Conservation (phyloP, 148 eudicot genomes). For the Pharnaceum exiguum region DNA sequence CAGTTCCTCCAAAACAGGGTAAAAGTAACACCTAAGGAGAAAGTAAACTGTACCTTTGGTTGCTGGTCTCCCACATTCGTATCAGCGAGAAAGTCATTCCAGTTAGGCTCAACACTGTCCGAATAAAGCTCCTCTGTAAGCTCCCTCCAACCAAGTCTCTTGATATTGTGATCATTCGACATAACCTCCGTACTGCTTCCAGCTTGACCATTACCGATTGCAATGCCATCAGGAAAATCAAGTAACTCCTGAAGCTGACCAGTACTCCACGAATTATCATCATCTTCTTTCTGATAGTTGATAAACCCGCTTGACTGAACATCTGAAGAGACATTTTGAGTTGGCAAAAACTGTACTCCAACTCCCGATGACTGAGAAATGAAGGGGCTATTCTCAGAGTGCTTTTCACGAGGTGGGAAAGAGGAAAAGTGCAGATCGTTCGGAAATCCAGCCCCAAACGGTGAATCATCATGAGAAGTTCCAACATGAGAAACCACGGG, state of each 20-base stretch:
- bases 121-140: conserved; percentile 56
- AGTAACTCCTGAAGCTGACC: conserved; percentile 50
- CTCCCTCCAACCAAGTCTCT: conserved; percentile 57
- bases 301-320: conserved; percentile 29
- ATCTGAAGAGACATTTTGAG: conserved; percentile 16
- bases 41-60: too few relatives aligned
- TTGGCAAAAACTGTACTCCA: conserved; percentile 20
- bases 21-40: too few relatives aligned
- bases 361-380: conserved; percentile 35
- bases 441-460: conserved; percentile 36
- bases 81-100: conserved; percentile 58
- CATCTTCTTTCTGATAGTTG: conserved; percentile 37
- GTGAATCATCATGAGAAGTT: conserved; percentile 32
- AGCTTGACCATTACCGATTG: conserved; percentile 34
- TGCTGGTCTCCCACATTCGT: conserved; percentile 39
- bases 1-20: too few relatives aligned
- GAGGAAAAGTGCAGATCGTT: conserved; percentile 33
- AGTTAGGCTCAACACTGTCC: conserved; percentile 51
- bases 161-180: conserved; percentile 33
- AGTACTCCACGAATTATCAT: conserved; percentile 46
- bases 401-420: conserved; percentile 27
- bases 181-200: conserved; percentile 31
- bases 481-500: conserved; percentile 31
- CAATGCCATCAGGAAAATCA: conserved; percentile 38
- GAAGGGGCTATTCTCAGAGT: conserved; percentile 26